Evolutionary conservation across 2,329 filamentous ascomycete genomes (phyloP).

Genomic region (Biscogniauxia marginata): DNA sequence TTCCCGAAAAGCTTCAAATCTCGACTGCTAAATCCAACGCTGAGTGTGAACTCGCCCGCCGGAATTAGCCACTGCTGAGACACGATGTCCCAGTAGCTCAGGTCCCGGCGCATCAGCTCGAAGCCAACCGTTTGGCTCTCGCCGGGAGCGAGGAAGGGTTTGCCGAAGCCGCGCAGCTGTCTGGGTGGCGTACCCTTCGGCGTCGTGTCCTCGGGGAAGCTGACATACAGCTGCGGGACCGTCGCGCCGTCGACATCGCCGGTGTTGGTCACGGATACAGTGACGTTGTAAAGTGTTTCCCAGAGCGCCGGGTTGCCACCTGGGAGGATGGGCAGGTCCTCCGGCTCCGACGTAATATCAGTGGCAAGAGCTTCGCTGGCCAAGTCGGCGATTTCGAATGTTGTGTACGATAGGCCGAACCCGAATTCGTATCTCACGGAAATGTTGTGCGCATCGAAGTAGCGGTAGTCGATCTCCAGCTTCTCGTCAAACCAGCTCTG

Average conservation of each 20-base stretch:
- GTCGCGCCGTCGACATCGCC: slow-evolving; percentile 47
- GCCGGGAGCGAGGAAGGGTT: slow-evolving; percentile 42
- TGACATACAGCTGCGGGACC: slow-evolving; percentile 57
- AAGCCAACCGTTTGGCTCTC: slow-evolving; percentile 43
- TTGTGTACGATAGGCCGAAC: slow-evolving; percentile 54
- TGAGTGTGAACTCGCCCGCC: slow-evolving; percentile 18
- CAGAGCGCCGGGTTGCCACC: slow-evolving; percentile 59
- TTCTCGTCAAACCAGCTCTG: slow-evolving; percentile 58
- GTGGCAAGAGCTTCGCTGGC: slow-evolving; percentile 19
- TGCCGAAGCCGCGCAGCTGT: slow-evolving; percentile 52
- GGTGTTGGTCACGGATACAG: slow-evolving; percentile 49
- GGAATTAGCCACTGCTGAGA: slow-evolving; percentile 40
- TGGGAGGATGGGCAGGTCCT: slow-evolving; percentile 36
- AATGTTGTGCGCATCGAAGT: slow-evolving; percentile 60
- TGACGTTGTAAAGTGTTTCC: slow-evolving; percentile 47
- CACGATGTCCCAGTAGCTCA: slow-evolving; percentile 49
- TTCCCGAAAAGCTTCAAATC: slow-evolving; percentile 10
- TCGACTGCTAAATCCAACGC: slow-evolving; percentile 20
- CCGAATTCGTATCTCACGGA: slow-evolving; percentile 65
- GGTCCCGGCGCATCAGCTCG: slow-evolving; percentile 44
- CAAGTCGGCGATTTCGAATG: slow-evolving; percentile 52
- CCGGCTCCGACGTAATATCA: slow-evolving; percentile 30
- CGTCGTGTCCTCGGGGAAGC: slow-evolving; percentile 37
- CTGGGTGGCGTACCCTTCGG: slow-evolving; percentile 45
- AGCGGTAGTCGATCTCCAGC: slow-evolving; percentile 66